Evolutionary conservation across 2,329 filamentous ascomycete genomes (phyloP).

Genomic region (Blastomyces parvus): DNA sequence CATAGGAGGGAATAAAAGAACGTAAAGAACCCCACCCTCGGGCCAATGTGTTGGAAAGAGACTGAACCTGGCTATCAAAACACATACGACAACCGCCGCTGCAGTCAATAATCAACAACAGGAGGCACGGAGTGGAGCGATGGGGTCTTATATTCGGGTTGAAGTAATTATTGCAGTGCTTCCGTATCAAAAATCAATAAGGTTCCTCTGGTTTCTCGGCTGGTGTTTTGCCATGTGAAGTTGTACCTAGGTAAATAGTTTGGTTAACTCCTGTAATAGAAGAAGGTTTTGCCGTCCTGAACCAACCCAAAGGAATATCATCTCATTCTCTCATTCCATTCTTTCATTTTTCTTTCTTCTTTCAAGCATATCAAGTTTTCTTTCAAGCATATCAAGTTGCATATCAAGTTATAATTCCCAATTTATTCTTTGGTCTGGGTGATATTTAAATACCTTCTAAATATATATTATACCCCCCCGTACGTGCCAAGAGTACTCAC

Average conservation of each 20-base stretch:
- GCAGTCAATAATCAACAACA: background rate
- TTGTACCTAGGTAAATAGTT: background rate
- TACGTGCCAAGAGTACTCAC: background rate
- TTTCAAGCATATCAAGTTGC: no score
- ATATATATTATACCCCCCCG: slow-evolving; percentile 7
- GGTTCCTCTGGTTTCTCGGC: background rate
- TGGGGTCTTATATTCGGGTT: background rate
- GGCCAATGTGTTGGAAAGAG: background rate
- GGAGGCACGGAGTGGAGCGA: background rate
- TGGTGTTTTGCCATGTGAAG: background rate
- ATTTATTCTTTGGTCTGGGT: background rate
- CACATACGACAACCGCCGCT: background rate
- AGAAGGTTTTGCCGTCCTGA: background rate
- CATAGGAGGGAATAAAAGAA: background rate
- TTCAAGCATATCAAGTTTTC: background rate
- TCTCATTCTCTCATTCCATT: background rate
- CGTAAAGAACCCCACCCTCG: background rate
- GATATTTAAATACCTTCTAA: background rate
- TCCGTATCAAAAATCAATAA: background rate
- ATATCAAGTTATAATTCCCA: no score
- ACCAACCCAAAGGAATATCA: background rate
- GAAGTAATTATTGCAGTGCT: background rate
- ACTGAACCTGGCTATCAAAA: background rate
- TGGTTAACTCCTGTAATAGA: background rate
- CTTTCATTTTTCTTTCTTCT: background rate